phyloP scores from a whole-genome alignment of 148 eudicot genomes.

The Fagopyrum tataricum region DNA sequence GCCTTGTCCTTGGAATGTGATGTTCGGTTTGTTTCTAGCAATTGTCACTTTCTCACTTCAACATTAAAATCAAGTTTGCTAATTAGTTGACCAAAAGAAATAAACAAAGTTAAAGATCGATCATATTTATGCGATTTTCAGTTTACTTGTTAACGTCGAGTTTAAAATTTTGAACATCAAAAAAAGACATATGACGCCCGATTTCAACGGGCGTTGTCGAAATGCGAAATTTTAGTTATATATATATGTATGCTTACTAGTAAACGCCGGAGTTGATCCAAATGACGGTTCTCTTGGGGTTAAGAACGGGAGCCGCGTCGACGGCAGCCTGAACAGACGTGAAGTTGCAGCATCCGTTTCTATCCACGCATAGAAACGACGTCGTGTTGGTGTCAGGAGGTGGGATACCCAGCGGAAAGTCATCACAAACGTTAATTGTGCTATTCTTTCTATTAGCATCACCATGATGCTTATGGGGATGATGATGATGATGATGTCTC shows the following conservation, averaged over 20 bases:
- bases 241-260: slow-evolving; percentile 38
- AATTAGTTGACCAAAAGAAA: too few species aligned
- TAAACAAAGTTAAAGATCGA: too few species aligned
- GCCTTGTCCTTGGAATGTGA: slow-evolving; percentile 97
- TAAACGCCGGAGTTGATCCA: slow-evolving; percentile 84
- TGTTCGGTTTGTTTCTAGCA: slow-evolving; percentile 65
- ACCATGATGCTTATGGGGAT: slow-evolving; percentile 2
- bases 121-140: too few species aligned
- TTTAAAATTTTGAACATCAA: too few species aligned
- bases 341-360: slow-evolving; percentile 87
- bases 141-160: too few species aligned
- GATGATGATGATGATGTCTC: slow-evolving; percentile 1
- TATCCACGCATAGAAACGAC: slow-evolving; percentile 62
- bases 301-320: slow-evolving; percentile 47
- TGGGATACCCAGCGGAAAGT: slow-evolving; percentile 67
- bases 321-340: slow-evolving; percentile 78
- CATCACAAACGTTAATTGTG: slow-evolving; percentile 39
- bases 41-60: slow-evolving; percentile 68
- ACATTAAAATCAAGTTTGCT: too few species aligned
- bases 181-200: too few species aligned
- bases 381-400: slow-evolving; percentile 62
- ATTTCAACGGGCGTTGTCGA: too few species aligned
- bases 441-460: slow-evolving; percentile 8
- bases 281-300: slow-evolving; percentile 49
- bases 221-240: too few species aligned